A percentile compares a stretch with the other conserved stretches of the same genome.
Evolutionary conservation across 192 early-diverging fungal genomes (phyloP).

Genomic region (Mortierella alpina): DNA sequence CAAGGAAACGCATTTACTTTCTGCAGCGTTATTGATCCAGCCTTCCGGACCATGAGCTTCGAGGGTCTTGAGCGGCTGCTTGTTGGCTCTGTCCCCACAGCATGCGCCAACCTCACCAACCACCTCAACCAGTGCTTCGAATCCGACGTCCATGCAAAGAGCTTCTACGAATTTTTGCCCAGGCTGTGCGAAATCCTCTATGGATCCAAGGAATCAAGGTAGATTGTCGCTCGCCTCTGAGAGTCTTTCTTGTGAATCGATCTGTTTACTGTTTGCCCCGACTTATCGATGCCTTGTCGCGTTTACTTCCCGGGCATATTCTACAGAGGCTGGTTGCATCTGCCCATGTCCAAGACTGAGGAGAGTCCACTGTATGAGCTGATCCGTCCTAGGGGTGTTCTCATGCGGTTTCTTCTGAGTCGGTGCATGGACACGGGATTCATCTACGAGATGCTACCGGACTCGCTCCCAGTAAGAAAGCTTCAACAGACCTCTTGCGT

Average conservation of each 20-base stretch:
- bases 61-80: conserved; percentile 46
- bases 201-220: conserved; percentile 50
- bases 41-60: conserved; percentile 31
- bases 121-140: conserved; percentile 43
- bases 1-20: too few species aligned
- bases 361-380: conserved; percentile 42
- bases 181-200: conserved; percentile 47
- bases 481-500: not conserved
- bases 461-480: conserved; percentile 34
- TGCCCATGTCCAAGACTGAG: conserved; percentile 51
- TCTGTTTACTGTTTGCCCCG: not conserved
- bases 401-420: conserved; percentile 42
- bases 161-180: conserved; percentile 46
- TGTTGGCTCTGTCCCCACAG: conserved; percentile 46
- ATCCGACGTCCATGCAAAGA: conserved; percentile 50
- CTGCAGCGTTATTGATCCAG: too few species aligned
- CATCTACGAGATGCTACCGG: conserved; percentile 47
- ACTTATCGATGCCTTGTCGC: not conserved
- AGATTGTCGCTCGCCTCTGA: not conserved
- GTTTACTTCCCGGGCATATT: not conserved
- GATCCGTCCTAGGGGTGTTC: conserved; percentile 29
- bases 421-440: conserved; percentile 40
- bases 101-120: conserved; percentile 41
- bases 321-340: conserved; percentile 45
- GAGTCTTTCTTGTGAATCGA: not conserved